These are phyloP conservation scores for Coemansia erecta DNA, from an alignment of 192 early-diverging fungal genomes.

Conservation along the genomic window DNA sequence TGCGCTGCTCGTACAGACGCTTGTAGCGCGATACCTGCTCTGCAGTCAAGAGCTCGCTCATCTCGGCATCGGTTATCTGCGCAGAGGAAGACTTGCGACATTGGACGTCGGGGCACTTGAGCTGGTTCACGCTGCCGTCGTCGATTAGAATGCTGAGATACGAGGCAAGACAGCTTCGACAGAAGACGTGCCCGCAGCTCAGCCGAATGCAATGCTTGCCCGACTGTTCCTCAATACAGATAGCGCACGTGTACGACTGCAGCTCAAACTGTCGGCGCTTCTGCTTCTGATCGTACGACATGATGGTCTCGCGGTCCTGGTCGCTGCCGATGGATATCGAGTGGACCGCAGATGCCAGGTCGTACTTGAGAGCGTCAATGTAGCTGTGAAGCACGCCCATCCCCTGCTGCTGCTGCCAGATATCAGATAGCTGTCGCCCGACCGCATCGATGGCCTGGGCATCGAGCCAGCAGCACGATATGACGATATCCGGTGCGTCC, in stretches of 20 bases:
- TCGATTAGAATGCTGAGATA: conserved; percentile 21
- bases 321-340: neutral
- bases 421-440: neutral
- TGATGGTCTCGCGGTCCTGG: neutral
- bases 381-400: conserved; percentile 22
- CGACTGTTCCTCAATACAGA: conserved; percentile 31
- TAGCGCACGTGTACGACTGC: conserved; percentile 15
- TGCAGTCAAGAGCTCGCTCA: neutral
- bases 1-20: conserved; percentile 11
- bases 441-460: neutral
- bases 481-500: conserved; percentile 8
- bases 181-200: conserved; percentile 24
- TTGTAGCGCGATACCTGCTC: conserved; percentile 5
- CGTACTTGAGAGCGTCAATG: conserved; percentile 7
- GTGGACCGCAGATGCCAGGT: neutral
- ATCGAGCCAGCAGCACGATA: conserved; percentile 19
- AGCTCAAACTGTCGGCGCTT: conserved; percentile 8
- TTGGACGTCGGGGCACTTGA: conserved; percentile 13
- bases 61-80: neutral
- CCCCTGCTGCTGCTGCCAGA: conserved; percentile 13
- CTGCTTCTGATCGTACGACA: neutral
- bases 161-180: conserved; percentile 7
- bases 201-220: conserved; percentile 23
- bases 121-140: conserved; percentile 16
- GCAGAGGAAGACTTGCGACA: neutral